Base-by-base conservation (phyloP, 345 rosid species). In the Stellera chamaejasme region DNA sequence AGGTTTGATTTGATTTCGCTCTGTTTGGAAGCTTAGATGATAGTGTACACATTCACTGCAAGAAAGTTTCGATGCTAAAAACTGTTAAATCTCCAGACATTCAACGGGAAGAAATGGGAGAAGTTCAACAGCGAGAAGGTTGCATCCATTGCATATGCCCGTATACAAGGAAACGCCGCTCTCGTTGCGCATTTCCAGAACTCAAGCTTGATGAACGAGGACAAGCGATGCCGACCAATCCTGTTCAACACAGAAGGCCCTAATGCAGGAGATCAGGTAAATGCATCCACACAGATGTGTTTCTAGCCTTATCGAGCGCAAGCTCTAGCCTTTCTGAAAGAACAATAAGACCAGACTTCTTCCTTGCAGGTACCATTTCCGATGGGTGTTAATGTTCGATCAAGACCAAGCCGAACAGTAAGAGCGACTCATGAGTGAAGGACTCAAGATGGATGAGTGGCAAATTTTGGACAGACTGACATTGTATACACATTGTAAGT, bases 141-240 rank as follows among this genome's bases (percentile, higher is more conserved):
- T 25, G 94, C 94, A 64, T 77, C 79, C 14, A 77, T 82, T 55
- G 85, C 94, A 13, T 85, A 82, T 63, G 94, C 76, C 50, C 88
- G 93, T 32, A 82, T 85, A 55, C 88, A 85, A 78, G 93, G 93
- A 55, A 82, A 82, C 64, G 56, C 74, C 4, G 83, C 94, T 39
- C 89, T 85, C 50, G 57, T 80, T 44, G 79, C 90, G n/a, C 94
- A 82, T 75, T 85, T 85, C 69, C 94, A 82, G 65, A 82, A 82
- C 61, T 85, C 94, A 23, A 85, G 87, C 80, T 69, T 85, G 82
- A 80, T 85, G 90, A 85, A 80, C 1, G 94, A 85, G 67, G 94
- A 85, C 57, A 80, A 85, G 66, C 75, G 82, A 56, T 82, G 90
- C 68, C 76, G 78, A 8, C 94, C 90, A 46, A 85, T 85, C 59